These are phyloP conservation scores for Avena insularis DNA, from an alignment of 176 grass and related monocot genomes.

Conservation along the genomic window DNA sequence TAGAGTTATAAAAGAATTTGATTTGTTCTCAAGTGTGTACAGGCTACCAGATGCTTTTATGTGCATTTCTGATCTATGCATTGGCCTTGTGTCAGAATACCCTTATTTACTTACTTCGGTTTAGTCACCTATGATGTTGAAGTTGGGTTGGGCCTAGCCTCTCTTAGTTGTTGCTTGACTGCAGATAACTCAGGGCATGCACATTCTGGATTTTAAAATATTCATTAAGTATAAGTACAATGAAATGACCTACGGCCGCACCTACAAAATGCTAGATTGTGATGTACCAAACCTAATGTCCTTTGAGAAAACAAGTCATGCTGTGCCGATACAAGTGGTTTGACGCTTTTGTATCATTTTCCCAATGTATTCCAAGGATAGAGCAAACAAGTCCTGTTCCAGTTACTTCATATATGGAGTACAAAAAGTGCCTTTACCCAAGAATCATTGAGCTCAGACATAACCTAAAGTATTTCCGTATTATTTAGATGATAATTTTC, in stretches of 20 bases:
- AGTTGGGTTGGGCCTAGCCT: background rate
- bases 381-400: no score
- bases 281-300: constrained; percentile 1
- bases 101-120: background rate
- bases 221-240: background rate
- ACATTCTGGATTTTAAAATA: constrained; percentile 1
- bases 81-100: background rate
- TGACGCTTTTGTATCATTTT: constrained; percentile 1
- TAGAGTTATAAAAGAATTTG: constrained; percentile 10
- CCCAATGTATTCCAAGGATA: background rate
- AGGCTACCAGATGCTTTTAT: background rate
- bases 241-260: background rate
- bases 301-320: background rate
- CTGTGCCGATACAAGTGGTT: background rate
- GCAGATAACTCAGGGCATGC: background rate
- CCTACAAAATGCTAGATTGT: background rate
- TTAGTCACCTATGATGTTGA: background rate
- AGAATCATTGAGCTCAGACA: background rate
- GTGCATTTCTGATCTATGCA: background rate
- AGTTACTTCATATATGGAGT: background rate
- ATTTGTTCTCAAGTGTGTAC: constrained; percentile 19
- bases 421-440: background rate
- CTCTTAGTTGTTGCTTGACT: background rate
- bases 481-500: background rate
- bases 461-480: background rate